A percentile compares a stretch with the other conserved stretches of the same genome.
These are phyloP conservation scores for Xylaria intraflava DNA, from an alignment of 495 filamentous ascomycete genomes.

Conservation along the genomic window DNA sequence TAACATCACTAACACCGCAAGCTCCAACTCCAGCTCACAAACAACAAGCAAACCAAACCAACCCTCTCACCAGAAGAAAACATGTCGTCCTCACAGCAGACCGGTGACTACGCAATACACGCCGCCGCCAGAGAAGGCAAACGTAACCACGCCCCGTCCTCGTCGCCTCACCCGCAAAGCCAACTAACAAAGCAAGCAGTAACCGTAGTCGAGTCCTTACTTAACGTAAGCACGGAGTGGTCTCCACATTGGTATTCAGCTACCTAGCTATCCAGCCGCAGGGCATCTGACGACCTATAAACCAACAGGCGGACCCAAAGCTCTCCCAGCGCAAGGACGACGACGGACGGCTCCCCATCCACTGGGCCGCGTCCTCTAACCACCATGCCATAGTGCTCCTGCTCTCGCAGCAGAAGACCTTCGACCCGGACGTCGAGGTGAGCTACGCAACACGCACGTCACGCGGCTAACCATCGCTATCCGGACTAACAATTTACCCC, in stretches of 20 bases:
- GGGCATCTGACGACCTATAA: slow-evolving; percentile 14
- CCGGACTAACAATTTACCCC: background rate
- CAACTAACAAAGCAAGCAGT: slow-evolving; percentile 35
- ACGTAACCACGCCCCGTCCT: slow-evolving; percentile 46
- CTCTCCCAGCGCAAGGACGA: slow-evolving; percentile 69
- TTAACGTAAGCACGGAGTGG: slow-evolving; percentile 49
- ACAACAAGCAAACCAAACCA: background rate
- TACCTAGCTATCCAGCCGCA: background rate
- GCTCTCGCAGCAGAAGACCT: slow-evolving; percentile 60
- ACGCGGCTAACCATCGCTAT: background rate
- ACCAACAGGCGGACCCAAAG: slow-evolving; percentile 65
- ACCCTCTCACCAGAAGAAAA: background rate
- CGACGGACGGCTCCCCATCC: slow-evolving; percentile 85
- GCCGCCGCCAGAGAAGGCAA: slow-evolving; percentile 83
- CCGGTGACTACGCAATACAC: slow-evolving; percentile 72
- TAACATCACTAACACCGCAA: background rate
- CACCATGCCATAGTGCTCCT: slow-evolving; percentile 66
- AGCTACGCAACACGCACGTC: slow-evolving; percentile 6
- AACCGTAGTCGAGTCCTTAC: slow-evolving; percentile 63
- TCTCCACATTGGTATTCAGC: slow-evolving; percentile 15
- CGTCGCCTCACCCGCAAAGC: background rate
- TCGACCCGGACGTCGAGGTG: slow-evolving; percentile 84
- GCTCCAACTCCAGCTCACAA: background rate
- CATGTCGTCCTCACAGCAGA: slow-evolving; percentile 12
- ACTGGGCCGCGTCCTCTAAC: slow-evolving; percentile 91